Evolutionary conservation across 108 stramenopile species (phyloP).

Genomic region (Pelagomonas calceolata): DNA sequence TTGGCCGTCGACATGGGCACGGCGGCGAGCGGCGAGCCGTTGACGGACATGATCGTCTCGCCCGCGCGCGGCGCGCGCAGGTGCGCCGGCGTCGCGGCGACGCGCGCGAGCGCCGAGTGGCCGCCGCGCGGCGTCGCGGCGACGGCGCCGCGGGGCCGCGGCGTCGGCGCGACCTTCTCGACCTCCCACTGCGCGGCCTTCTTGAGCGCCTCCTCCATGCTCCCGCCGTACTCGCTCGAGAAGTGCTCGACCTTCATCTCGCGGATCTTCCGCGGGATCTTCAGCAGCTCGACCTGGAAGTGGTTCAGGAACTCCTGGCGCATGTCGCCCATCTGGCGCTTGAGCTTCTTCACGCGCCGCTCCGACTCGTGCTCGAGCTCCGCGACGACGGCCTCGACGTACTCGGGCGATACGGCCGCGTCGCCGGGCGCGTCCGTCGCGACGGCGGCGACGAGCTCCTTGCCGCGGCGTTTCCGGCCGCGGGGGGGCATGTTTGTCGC

Average conservation of each 20-base stretch:
- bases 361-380: not conserved
- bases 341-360: not conserved
- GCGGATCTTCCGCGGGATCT: not conserved
- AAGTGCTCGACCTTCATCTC: not conserved
- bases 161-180: not conserved
- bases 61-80: not conserved
- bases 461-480: not conserved
- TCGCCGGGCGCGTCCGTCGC: not conserved
- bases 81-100: not conserved
- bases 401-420: not conserved
- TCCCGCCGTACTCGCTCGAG: not conserved
- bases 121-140: no score
- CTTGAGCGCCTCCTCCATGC: not conserved
- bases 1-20: not conserved
- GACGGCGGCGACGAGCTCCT: not conserved
- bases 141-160: no score
- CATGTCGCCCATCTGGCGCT: not conserved
- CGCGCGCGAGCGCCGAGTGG: not conserved
- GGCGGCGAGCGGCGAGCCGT: not conserved
- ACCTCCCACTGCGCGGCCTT: not conserved
- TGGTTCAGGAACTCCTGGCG: not conserved
- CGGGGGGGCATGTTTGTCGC: no score
- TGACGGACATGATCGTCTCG: not conserved
- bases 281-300: not conserved
- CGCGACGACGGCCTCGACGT: not conserved